Conservation (phyloP, 768 basidiomycete genomes). For the Mycena venus region DNA sequence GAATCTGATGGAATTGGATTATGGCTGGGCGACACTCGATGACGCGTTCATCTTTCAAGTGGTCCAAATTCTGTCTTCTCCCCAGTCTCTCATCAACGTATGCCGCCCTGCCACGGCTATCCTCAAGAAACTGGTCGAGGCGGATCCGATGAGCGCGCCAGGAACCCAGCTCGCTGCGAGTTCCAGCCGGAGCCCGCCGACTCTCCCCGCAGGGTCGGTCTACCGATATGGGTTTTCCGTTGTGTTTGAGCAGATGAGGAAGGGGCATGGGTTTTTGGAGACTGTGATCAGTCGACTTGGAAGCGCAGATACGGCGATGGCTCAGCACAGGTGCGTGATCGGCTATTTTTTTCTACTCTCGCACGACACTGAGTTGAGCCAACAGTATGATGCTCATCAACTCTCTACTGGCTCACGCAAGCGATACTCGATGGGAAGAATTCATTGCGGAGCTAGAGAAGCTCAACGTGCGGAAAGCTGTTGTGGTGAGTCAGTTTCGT, state of each 20-base stretch:
- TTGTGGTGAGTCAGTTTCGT: constrained; percentile 69
- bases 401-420: constrained; percentile 85
- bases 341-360: constrained; percentile 12
- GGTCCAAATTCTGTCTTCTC: constrained; percentile 82
- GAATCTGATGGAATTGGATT: constrained; percentile 88
- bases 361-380: constrained; percentile 23
- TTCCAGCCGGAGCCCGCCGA: constrained; percentile 69
- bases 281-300: constrained; percentile 86
- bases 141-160: constrained; percentile 79
- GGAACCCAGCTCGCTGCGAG: constrained; percentile 65
- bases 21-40: constrained; percentile 85
- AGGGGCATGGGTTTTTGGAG: constrained; percentile 77
- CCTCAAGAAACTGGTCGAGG: constrained; percentile 90
- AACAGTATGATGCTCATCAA: constrained; percentile 91
- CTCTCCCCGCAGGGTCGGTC: constrained; percentile 74
- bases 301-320: constrained; percentile 89
- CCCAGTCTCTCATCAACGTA: constrained; percentile 87
- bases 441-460: constrained; percentile 82
- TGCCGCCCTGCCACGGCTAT: constrained; percentile 93
- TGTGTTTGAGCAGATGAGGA: constrained; percentile 87
- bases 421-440: constrained; percentile 82
- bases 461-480: constrained; percentile 84
- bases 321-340: constrained; percentile 75
- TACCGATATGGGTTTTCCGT: constrained; percentile 88
- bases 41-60: constrained; percentile 81